phyloP scores from a whole-genome alignment of 495 filamentous ascomycete genomes.

The Lichenothelia convexa region DNA sequence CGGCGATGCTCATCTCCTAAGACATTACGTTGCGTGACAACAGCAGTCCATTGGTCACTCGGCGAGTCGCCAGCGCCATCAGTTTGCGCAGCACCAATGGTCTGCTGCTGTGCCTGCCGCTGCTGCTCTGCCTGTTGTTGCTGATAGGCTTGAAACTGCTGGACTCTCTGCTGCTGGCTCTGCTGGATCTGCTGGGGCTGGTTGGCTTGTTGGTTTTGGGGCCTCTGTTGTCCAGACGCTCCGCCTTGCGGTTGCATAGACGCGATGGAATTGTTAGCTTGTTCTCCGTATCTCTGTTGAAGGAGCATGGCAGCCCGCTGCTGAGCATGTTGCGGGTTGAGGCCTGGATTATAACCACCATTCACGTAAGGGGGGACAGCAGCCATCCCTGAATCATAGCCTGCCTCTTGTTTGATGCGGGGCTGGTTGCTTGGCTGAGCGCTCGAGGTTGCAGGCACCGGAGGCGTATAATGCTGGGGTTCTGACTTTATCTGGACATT shows the following conservation, averaged over 20 bases:
- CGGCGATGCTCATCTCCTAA: slow-evolving; percentile 30
- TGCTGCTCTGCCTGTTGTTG: slow-evolving; percentile 17
- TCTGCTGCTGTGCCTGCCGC: slow-evolving; percentile 21
- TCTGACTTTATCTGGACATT: too few species aligned
- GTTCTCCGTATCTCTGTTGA: slow-evolving; percentile 49
- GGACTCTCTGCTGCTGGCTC: slow-evolving; percentile 24
- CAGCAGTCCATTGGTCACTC: slow-evolving; percentile 38
- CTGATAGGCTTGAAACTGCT: slow-evolving; percentile 18
- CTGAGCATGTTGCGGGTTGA: slow-evolving; percentile 34
- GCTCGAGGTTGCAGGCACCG: not conserved
- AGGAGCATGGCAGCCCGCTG: slow-evolving; percentile 50
- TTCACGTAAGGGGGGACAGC: slow-evolving; percentile 9
- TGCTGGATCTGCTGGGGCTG: slow-evolving; percentile 29
- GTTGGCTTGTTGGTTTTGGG: slow-evolving; percentile 23
- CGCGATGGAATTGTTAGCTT: slow-evolving; percentile 26
- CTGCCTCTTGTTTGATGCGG: slow-evolving; percentile 58
- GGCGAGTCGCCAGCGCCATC: slow-evolving; percentile 48
- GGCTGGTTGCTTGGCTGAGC: slow-evolving; percentile 23
- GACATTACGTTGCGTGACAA: slow-evolving; percentile 30
- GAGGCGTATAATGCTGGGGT: slow-evolving; percentile 3
- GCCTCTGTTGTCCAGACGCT: slow-evolving; percentile 25
- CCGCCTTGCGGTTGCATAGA: slow-evolving; percentile 19
- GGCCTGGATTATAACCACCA: slow-evolving; percentile 24
- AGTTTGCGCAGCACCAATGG: slow-evolving; percentile 23
- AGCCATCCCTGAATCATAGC: slow-evolving; percentile 8